Percentiles rank a stretch among this genome's conserved stretches.
Conservation (phyloP, 2,329 filamentous ascomycete genomes). For the Xylaria sp. region DNA sequence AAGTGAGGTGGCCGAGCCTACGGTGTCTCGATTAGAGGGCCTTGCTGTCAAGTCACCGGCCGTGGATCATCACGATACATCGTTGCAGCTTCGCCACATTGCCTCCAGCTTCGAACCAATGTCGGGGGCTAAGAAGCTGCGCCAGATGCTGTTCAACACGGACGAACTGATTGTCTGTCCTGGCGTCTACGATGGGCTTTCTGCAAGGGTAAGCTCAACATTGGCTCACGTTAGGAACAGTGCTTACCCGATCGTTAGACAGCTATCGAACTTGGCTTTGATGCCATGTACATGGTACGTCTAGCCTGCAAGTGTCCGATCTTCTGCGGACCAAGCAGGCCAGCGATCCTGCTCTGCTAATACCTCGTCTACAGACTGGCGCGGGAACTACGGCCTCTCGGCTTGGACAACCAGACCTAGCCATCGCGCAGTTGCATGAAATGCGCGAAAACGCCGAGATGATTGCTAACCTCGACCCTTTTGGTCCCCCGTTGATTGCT, state of each 20-base stretch:
- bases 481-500: slow-evolving; percentile 51
- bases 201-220: too few relatives aligned
- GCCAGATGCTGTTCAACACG: slow-evolving; percentile 37
- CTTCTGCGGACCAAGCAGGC: not conserved
- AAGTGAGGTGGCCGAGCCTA: slow-evolving; percentile 2
- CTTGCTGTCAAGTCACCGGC: slow-evolving; percentile 1
- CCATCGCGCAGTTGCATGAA: slow-evolving; percentile 53
- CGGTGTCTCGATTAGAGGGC: slow-evolving; percentile 1
- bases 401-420: slow-evolving; percentile 53
- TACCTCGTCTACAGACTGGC: slow-evolving; percentile 44
- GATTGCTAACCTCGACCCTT: slow-evolving; percentile 53
- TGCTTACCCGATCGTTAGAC: too few relatives aligned
- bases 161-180: slow-evolving; percentile 46
- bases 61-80: not conserved
- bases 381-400: slow-evolving; percentile 52
- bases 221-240: too few relatives aligned
- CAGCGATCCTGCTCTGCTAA: slow-evolving; percentile 5
- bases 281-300: slow-evolving; percentile 54
- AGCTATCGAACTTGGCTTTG: slow-evolving; percentile 51
- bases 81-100: slow-evolving; percentile 28
- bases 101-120: slow-evolving; percentile 27
- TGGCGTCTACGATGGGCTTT: slow-evolving; percentile 55
- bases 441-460: slow-evolving; percentile 57
- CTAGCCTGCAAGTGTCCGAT: not conserved
- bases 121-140: slow-evolving; percentile 38